These are phyloP conservation scores for Cymbopogon citratus DNA, from an alignment of 176 grass and related monocot genomes.

Conservation along the genomic window DNA sequence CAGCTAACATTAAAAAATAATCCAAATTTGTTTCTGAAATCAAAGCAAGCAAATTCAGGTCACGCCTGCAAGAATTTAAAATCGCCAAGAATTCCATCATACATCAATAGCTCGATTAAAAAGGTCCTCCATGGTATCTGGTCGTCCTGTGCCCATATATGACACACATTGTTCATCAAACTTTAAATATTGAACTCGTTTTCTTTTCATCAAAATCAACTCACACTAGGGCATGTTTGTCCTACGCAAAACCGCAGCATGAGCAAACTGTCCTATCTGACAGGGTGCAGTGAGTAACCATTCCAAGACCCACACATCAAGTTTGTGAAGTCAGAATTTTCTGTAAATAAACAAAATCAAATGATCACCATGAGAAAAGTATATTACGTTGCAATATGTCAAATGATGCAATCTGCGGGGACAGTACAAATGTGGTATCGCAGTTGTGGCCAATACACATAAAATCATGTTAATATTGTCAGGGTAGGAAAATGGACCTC, in stretches of 20 bases:
- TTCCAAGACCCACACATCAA: not conserved
- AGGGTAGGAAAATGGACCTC: not conserved
- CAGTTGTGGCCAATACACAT: not conserved
- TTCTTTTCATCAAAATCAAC: not conserved
- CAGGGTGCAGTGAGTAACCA: not conserved
- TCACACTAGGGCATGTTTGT: not conserved
- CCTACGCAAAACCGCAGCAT: not conserved
- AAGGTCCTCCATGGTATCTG: too few relatives aligned
- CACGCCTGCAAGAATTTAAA: too few relatives aligned
- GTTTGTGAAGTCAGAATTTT: not conserved
- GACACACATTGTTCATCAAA: not conserved
- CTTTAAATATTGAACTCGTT: not conserved
- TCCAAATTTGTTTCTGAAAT: too few relatives aligned
- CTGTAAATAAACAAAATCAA: not conserved
- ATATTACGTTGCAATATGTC: not conserved
- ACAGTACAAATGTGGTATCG: not conserved
- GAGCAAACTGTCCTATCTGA: not conserved
- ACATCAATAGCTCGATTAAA: too few relatives aligned
- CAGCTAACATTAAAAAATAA: too few relatives aligned
- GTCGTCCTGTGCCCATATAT: not conserved
- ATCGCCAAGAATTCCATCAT: too few relatives aligned
- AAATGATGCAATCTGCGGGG: not conserved
- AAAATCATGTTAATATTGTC: not conserved
- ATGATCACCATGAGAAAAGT: not conserved
- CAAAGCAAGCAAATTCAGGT: too few relatives aligned